Base-by-base conservation (phyloP, 2,329 filamentous ascomycete genomes). In the Hypoxylon sp. region DNA sequence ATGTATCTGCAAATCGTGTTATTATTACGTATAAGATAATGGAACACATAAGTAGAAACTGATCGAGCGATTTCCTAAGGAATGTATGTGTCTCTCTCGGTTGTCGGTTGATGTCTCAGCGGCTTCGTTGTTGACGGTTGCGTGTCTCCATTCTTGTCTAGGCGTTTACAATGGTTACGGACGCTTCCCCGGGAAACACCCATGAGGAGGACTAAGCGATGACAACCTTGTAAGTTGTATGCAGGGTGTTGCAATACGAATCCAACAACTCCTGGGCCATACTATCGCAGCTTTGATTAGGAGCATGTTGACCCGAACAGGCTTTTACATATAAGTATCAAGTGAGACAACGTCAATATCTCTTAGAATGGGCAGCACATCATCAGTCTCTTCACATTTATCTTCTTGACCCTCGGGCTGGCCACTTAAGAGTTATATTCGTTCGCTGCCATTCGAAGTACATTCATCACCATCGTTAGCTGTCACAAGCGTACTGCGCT, bases 281-380 rank as follows among this genome's bases (percentile, higher is more conserved):
- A 43, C n/a, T 64, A 64, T 69, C 57, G 41, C 30, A 50, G 36
- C 56, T 49, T 50, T 41, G 32, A 56, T 25, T 46, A 49, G 38
- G 48, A 58, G 45, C 5, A 45, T 43, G 1, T 46, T 30, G 50
- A 32, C 7, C 5, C 23, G 32, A 14, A 38, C 25, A 43, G 49
- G 25, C 48, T 43, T 56, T 50, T 5, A 53, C 43, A 57, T 67
- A 72, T 72, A 72, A 70, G 49, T 65, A 63, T 53, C 32, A 32
- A 19, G 38, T 34, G 32, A 11, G 49, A 17, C 17, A 23, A 43
- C 56, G 17, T 41, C 14, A 45, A n/a, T 11, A 17, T 45, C 9
- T 34, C n/a, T n/a, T 14, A 56, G 28, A 19, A 64, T 63, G 57
- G 23, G 46, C 36, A 65, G 28, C 62, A 71, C 32, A 59, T 36